These are phyloP conservation scores for Stylosanthes scabra DNA, from an alignment of 331 rosid species.

Conservation along the genomic window DNA sequence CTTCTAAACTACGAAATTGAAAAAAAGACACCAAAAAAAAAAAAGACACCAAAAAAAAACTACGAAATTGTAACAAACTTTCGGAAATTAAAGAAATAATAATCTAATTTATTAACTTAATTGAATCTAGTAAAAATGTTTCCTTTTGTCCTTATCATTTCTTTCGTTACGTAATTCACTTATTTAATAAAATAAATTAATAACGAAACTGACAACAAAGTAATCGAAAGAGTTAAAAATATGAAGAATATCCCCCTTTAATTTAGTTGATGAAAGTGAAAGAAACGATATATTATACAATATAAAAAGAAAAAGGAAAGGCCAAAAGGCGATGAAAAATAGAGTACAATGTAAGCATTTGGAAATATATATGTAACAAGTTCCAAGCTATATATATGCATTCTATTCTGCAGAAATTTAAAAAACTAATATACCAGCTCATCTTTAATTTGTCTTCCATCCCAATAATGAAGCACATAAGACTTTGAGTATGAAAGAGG, in stretches of 20 bases:
- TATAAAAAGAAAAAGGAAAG: not conserved
- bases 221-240: slow-evolving; percentile 1
- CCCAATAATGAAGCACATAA: not conserved
- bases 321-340: slow-evolving; percentile 22
- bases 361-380: not conserved
- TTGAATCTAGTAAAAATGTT: too few relatives aligned
- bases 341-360: slow-evolving; percentile 14
- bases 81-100: too few relatives aligned
- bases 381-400: too few relatives aligned
- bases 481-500: not conserved
- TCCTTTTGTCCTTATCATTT: not conserved
- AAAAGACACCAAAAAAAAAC: too few relatives aligned
- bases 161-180: slow-evolving; percentile 13
- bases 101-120: too few relatives aligned
- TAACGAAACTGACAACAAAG: not conserved
- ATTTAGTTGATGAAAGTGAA: slow-evolving; percentile 29
- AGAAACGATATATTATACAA: not conserved
- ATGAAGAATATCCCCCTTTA: not conserved
- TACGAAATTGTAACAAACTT: not conserved
- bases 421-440: not conserved
- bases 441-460: not conserved
- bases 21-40: too few relatives aligned
- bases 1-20: too few relatives aligned
- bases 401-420: slow-evolving; percentile 8
- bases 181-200: slow-evolving; percentile 14